A percentile compares a stretch with the other conserved stretches of the same genome.
These are phyloP conservation scores for Amphicarpaea edgeworthii DNA, from an alignment of 306 rosid species.

Conservation along the genomic window DNA sequence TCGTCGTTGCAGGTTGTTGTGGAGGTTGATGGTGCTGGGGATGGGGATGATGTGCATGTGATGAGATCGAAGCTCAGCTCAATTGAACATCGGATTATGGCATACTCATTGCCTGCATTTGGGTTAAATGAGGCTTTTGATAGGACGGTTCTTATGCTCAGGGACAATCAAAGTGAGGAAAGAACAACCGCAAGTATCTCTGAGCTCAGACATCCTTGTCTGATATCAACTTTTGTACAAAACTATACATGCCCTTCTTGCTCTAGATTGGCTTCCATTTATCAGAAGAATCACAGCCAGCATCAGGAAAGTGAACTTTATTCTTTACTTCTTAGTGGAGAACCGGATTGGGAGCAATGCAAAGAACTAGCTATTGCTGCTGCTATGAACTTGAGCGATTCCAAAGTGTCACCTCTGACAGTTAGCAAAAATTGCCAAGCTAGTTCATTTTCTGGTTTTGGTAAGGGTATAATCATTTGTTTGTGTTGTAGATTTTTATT, in stretches of 20 bases:
- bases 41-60: constrained; percentile 51
- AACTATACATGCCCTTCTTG: constrained; percentile 66
- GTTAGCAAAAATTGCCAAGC: constrained; percentile 43
- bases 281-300: constrained; percentile 47
- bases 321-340: constrained; percentile 64
- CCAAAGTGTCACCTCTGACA: constrained; percentile 45
- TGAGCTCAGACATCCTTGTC: constrained; percentile 78
- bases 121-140: constrained; percentile 90
- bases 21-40: constrained; percentile 34
- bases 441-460: constrained; percentile 36
- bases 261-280: constrained; percentile 21
- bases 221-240: constrained; percentile 55
- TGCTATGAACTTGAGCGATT: constrained; percentile 66
- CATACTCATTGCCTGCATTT: constrained; percentile 71
- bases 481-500: neutral
- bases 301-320: constrained; percentile 40
- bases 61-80: constrained; percentile 63
- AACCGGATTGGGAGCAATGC: constrained; percentile 79
- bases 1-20: constrained; percentile 83
- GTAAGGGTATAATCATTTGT: constrained; percentile 38
- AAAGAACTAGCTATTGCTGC: constrained; percentile 70
- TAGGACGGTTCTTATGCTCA: constrained; percentile 63
- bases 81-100: constrained; percentile 53
- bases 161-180: constrained; percentile 47
- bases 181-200: constrained; percentile 26